Base-by-base conservation (phyloP, 371 early-diverging fungal genomes). In the Mucor indicus region DNA sequence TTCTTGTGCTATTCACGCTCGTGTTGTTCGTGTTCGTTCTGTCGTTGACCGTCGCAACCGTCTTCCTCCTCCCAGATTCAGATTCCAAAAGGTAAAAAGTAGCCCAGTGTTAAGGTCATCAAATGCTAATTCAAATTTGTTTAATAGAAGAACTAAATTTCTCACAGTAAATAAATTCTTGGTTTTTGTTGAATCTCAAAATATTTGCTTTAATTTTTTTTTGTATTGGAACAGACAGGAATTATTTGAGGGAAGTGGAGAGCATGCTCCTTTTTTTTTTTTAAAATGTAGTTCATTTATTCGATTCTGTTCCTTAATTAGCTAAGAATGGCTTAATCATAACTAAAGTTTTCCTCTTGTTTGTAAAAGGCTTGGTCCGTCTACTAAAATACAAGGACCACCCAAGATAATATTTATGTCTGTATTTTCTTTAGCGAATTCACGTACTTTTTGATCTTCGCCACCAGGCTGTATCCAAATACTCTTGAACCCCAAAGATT, bases 1-100 rank as follows among this genome's bases (percentile, higher is more conserved):
- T 55, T 93, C 95, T 45, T 98, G 84, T 84, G 99, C 98, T 50
- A 96, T 99, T 67, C 98, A 98, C 87, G 76, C 89, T 59, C 90
- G 91, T 75, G 85, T 96, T 49, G 99, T 99, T 57, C 93, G 96
- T 81, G 96, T 96, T 38, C 91, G 99, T 70, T 93, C 94, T 63
- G 77, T 79, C 54, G 83, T 67, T 31, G 91, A 84, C 62, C 92
- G 98, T 70, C 89, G 95, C 67, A 89, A 86, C 83, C 90, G 99
- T 74, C 81, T 85, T 67, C 95, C 95, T 60, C 97, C 97, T 60
- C 69, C 79, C 57, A 86, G 92, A 67, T 85, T 90, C 84, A 77
- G 86, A 62, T 90, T 88, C 84, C 84, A 85, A 50, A 76, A 72
- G 59, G 45, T 27, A 27, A 27, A 27, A 7, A 27, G 11, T 7